Evolutionary conservation across 2,329 filamentous ascomycete species (phyloP).

Genomic region (Cytospora schulzeri): DNA sequence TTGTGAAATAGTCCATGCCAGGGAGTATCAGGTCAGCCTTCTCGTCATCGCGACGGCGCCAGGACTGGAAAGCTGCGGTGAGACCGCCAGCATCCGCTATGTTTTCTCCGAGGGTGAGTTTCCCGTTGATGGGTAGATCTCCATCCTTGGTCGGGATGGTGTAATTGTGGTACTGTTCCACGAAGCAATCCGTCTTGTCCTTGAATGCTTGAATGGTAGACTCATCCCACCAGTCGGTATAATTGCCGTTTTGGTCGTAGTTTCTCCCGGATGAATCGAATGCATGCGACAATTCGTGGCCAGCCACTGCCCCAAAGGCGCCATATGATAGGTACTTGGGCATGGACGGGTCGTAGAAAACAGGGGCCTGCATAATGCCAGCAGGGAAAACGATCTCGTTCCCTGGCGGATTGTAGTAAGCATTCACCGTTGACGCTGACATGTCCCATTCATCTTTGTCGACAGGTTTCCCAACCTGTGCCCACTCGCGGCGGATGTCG

Average conservation of each 20-base stretch:
- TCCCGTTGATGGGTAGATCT: constrained; percentile 63
- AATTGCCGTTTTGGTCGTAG: constrained; percentile 66
- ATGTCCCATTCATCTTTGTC: constrained; percentile 63
- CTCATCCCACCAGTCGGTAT: constrained; percentile 68
- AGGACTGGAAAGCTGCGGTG: constrained; percentile 63
- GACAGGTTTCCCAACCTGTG: constrained; percentile 59
- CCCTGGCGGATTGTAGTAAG: constrained; percentile 64
- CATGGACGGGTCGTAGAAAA: constrained; percentile 60
- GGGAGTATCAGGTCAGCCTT: constrained; percentile 58
- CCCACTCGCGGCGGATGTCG: constrained; percentile 54
- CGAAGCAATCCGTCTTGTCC: constrained; percentile 63
- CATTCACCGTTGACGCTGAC: constrained; percentile 64
- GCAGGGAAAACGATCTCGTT: constrained; percentile 72
- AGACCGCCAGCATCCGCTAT: constrained; percentile 72
- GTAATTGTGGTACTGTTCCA: constrained; percentile 67
- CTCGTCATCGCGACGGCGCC: constrained; percentile 59
- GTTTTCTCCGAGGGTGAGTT: constrained; percentile 67
- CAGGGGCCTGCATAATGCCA: constrained; percentile 69
- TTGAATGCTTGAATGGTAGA: constrained; percentile 60
- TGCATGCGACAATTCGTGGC: constrained; percentile 71
- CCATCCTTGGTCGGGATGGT: constrained; percentile 58
- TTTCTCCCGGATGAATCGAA: constrained; percentile 68
- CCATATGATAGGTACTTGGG: constrained; percentile 69
- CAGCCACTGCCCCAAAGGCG: constrained; percentile 67
- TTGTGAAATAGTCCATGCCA: constrained; percentile 62